Evolutionary conservation across 371 early-diverging fungal genomes (phyloP), one percentile per base, ranked within the genome.

Genomic region (Batrachochytrium dendrobatidis): DNA sequence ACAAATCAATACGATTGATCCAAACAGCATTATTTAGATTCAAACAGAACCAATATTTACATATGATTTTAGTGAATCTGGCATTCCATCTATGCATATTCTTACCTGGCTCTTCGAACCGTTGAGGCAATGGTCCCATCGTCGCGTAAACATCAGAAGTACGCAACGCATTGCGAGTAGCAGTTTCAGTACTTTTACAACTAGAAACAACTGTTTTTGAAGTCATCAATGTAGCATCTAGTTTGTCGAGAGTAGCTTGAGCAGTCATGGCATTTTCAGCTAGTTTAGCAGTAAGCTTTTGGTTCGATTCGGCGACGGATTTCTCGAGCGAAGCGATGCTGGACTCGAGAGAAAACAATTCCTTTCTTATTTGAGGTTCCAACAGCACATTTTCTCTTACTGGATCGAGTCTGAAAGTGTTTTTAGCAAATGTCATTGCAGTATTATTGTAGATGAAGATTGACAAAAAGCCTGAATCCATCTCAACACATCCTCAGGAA

Each of bases 51-150:
- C n/a, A n/a, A n/a, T n/a, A n/a, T n/a, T n/a, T n/a, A n/a, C n/a
- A n/a, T n/a, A n/a, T n/a, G n/a, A n/a, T n/a, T n/a, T n/a, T n/a
- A n/a, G n/a, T n/a, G n/a, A n/a, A n/a, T n/a, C n/a, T n/a, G n/a
- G n/a, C n/a, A n/a, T n/a, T n/a, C n/a, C n/a, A n/a, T n/a, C n/a
- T n/a, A n/a, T n/a, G n/a, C n/a, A n/a, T n/a, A n/a, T n/a, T 29
- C 56, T 0, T 45, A 62, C 69, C 69, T 25, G 69, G 69, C 24
- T 57, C 31, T 25, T 69, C 50, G 45, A 69, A 69, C 18, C 69
- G 58, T 30, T 33, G 55, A 30, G 69, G 69, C 29, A 68, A 53
- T 26, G 48, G 22, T 3, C 63, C 60, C 22, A 30, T 29, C 1
- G 61, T 63, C 18, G 45, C 43, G 49, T 67, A 67, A 12, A 64